Evolutionary conservation across 208 protist genomes (phyloP), one percentile per base, ranked within the genome.

Genomic region (Acanthamoeba sp.): DNA sequence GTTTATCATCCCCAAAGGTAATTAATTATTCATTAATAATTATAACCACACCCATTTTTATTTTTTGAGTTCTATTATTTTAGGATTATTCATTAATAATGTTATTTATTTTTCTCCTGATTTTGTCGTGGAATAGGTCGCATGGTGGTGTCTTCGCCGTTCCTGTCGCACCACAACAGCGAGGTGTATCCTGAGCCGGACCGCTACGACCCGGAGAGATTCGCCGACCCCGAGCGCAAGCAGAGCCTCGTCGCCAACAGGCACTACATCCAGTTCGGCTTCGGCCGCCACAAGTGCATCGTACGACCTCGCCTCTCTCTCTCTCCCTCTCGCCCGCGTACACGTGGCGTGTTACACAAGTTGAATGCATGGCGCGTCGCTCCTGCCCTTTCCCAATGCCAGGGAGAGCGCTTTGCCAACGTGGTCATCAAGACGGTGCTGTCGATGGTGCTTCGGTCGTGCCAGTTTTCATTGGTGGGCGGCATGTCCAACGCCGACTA

Each of bases 281-380:
- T 73, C 32, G 85, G 85, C 32, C 45, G 22, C 34, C 85, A 91
- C 55, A 38, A 91, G 36, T 91, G 85, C 85, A 36, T 91, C 38
- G 85, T 91, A 50, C 34, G 29, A 40, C 14, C 48, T 55, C 16
- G 10, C 48, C 48, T 16, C 48, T 55, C 48, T 16, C 48, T 55
- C n/a, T n/a, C n/a, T n/a, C n/a, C n/a, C n/a, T n/a, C n/a, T n/a
- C n/a, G n/a, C n/a, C n/a, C n/a, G n/a, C n/a, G n/a, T n/a, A n/a
- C n/a, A n/a, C n/a, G n/a, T n/a, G n/a, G n/a, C n/a, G n/a, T n/a
- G n/a, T n/a, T n/a, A n/a, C n/a, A n/a, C n/a, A n/a, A n/a, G n/a
- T n/a, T n/a, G n/a, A n/a, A n/a, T n/a, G n/a, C n/a, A 38, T 85
- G 29, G 29, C 29, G 29, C 59, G 5, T 69, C 12, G 16, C 18